Evolutionary conservation across 2,329 filamentous ascomycete species (phyloP), one percentile per base, ranked within the genome.

Genomic region (Fusarium sp.): DNA sequence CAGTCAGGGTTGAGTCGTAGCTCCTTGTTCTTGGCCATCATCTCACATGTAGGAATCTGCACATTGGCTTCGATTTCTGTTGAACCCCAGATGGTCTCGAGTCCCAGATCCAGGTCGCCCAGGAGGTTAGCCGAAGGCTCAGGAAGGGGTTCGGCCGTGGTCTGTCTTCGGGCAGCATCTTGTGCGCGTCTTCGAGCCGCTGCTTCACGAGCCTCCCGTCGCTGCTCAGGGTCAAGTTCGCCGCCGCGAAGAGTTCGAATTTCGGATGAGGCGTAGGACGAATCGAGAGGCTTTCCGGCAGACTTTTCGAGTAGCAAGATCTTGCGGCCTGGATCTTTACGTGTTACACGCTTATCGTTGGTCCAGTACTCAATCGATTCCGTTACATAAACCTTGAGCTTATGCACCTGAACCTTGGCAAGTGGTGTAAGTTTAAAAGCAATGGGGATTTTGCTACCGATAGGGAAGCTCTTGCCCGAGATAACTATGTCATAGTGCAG

Each of bases 1-100:
- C 94, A 97, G 79, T 97, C 94, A 59, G 95, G 95, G 79, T 97
- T 92, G 66, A 98, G 83, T 66, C 90, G 88, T 41, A 88, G 62
- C 14, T 81, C 81, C 79, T 87, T 88, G 77, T 95, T 91, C 76
- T 91, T 92, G 27, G 92, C 90, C 92, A 97, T 95, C 78, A 92
- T 91, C 75, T 93, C 90, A 79, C 95, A 98, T 39, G 93, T 97
- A 16, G 95, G 95, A 54, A 98, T 87, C 82, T 97, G 94, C 15
- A 97, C 94, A 69, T 92, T 96, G 85, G 97, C 95, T 79, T 98
- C 95, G 84, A 97, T 94, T 82, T 98, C 95, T 0, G 95, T 97
- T 25, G 94, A 92, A 2, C 93, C 94, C 84, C 95, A 92, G 74
- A 91, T 94, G 27, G 87, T 86, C 78, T 97, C 93, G 2, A 90